Evolutionary conservation across 164 flowering plant species (phyloP), one percentile per base, ranked within the genome.

Genomic region (Dillenia turbinata): DNA sequence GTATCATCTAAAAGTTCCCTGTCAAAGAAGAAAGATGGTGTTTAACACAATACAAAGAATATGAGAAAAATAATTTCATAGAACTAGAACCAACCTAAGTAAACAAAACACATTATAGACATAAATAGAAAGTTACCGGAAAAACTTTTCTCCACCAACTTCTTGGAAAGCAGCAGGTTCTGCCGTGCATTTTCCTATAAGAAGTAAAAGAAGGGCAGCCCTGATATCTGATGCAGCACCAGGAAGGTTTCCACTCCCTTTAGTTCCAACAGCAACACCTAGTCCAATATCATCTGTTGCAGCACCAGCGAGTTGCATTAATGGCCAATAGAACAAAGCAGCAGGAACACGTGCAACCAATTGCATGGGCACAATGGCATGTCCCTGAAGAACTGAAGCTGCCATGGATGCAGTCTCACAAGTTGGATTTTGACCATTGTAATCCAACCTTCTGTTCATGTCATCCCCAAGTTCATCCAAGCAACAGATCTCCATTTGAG

Each of bases 231-330:
- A 90, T 50, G 94, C 79, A 56, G 97, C 89, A 69, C 99, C 99
- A 43, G 99, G 94, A 47, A 88, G 69, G 75, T 88, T 92, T 57
- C 97, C 99, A 67, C 92, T 87, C 69, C 97, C 99, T 78, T 92
- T 85, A 82, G 97, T 95, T 62, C 99, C 99, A 64, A 95, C 99
- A 67, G 99, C 91, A 66, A 95, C 92, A 57, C 99, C 97, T 44
- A 90, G 74, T 26, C 97, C 88, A 62, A 92, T 85, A 71, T 92
- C 85, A 70, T 95, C 99, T 47, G 99, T 83, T 59, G 91, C 94
- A 53, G 97, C 99, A 66, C 90, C 83, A 70, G 99, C 99, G 69
- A 95, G 96, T 73, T 95, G 99, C 78, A 95, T 95, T 78, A 95
- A 71, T 15, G 99, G 99, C 99, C 99, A 95, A 70, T 86, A 81